phyloP scores from a whole-genome alignment of 805 yeast species.

The Blastobotrys attinorum region DNA sequence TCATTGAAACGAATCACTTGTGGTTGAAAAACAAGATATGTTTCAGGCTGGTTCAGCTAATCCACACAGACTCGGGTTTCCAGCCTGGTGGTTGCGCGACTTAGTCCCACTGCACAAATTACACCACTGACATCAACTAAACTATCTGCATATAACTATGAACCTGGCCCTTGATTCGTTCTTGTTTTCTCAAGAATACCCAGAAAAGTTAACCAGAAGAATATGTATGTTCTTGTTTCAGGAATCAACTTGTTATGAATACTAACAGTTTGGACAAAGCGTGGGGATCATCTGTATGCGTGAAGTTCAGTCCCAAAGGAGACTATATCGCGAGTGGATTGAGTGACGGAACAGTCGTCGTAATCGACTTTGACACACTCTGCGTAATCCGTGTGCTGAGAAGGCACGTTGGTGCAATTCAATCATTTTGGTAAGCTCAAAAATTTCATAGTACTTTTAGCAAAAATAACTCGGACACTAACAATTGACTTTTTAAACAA shows the following conservation, averaged over 20 bases:
- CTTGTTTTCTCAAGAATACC: slow-evolving; percentile 84
- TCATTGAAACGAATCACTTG: too few species aligned
- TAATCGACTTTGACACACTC: slow-evolving; percentile 64
- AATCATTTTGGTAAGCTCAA: slow-evolving; percentile 35
- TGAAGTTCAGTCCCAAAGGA: slow-evolving; percentile 65
- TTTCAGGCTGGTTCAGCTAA: too few species aligned
- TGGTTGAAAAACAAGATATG: too few species aligned
- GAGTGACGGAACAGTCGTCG: slow-evolving; percentile 61
- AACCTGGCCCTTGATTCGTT: slow-evolving; percentile 85
- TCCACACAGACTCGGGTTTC: too few species aligned
- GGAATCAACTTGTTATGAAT: neutral
- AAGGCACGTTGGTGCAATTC: slow-evolving; percentile 66
- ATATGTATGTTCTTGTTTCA: slow-evolving; percentile 27
- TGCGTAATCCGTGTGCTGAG: slow-evolving; percentile 49
- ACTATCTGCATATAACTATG: too few species aligned
- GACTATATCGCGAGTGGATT: slow-evolving; percentile 82
- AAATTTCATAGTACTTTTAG: neutral
- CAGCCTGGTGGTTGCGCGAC: too few species aligned
- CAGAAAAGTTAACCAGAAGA: slow-evolving; percentile 71
- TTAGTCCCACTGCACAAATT: too few species aligned
- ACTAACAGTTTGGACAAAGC: neutral
- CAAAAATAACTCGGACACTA: too few species aligned
- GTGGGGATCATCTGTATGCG: slow-evolving; percentile 41
- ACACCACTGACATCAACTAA: too few species aligned
- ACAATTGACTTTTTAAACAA: too few species aligned